Evolutionary conservation across 2,329 filamentous ascomycete species (phyloP).

Genomic region (Cephalotrichum gorgonifer): DNA sequence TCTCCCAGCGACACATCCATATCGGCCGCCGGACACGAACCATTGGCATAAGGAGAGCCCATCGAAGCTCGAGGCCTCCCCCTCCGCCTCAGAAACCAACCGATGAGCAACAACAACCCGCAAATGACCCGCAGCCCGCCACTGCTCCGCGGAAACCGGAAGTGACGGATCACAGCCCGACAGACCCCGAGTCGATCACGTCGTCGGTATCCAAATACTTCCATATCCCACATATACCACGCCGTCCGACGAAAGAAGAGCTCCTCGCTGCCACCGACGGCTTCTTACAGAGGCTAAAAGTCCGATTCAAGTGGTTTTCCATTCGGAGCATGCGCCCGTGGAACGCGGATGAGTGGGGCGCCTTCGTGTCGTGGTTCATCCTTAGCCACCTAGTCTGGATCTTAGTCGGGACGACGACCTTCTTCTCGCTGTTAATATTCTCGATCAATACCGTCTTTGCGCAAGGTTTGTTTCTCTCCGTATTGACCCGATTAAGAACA

Average conservation of each 20-base stretch:
- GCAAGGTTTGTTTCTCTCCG: conserved; percentile 52
- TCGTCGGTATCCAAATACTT: conserved; percentile 49
- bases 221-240: conserved; percentile 59
- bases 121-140: too few species aligned
- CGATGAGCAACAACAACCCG: neutral
- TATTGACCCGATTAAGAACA: neutral
- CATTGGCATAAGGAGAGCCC: conserved; percentile 1
- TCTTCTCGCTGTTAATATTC: conserved; percentile 84
- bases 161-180: conserved; percentile 6
- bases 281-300: conserved; percentile 81
- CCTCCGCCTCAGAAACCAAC: neutral
- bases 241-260: conserved; percentile 88
- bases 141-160: neutral
- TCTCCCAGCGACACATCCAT: neutral
- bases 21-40: neutral
- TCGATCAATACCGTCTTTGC: conserved; percentile 94
- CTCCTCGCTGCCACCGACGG: conserved; percentile 82
- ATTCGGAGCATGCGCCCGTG: conserved; percentile 90
- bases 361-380: conserved; percentile 88
- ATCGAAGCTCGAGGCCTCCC: neutral
- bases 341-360: conserved; percentile 93
- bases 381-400: conserved; percentile 92
- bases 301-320: conserved; percentile 96
- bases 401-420: conserved; percentile 92
- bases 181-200: conserved; percentile 31